Evolutionary conservation across 176 grass and related monocot species (phyloP).

Genomic region (Rhynchospora breviuscula): DNA sequence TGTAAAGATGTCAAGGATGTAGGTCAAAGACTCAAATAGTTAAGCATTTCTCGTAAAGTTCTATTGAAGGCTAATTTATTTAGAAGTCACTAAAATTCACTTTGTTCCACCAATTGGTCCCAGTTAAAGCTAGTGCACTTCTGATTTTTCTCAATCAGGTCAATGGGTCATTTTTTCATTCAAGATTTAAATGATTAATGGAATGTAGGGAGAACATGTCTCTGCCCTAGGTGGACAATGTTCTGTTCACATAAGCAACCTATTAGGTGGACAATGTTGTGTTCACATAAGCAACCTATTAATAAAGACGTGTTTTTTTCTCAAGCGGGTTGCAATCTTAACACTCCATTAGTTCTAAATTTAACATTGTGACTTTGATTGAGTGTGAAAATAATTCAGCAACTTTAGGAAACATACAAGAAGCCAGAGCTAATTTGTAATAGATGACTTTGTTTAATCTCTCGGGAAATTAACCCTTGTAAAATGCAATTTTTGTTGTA

Average conservation of each 20-base stretch:
- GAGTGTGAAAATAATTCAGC: background rate
- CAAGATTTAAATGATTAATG: background rate
- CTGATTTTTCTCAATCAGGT: background rate
- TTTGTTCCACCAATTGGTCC: background rate
- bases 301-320: background rate
- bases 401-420: background rate
- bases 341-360: background rate
- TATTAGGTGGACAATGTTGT: background rate
- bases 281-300: background rate
- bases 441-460: background rate
- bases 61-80: background rate
- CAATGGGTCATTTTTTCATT: background rate
- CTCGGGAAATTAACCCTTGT: background rate
- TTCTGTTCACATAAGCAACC: background rate
- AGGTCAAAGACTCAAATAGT: background rate
- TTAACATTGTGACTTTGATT: background rate
- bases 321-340: background rate
- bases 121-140: background rate
- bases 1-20: background rate
- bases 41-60: background rate
- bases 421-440: background rate
- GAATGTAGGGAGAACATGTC: background rate
- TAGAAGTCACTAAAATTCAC: background rate
- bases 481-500: background rate
- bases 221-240: background rate